phyloP scores from a whole-genome alignment of 805 yeast genomes.

The Hanseniaspora valbyensis region DNA sequence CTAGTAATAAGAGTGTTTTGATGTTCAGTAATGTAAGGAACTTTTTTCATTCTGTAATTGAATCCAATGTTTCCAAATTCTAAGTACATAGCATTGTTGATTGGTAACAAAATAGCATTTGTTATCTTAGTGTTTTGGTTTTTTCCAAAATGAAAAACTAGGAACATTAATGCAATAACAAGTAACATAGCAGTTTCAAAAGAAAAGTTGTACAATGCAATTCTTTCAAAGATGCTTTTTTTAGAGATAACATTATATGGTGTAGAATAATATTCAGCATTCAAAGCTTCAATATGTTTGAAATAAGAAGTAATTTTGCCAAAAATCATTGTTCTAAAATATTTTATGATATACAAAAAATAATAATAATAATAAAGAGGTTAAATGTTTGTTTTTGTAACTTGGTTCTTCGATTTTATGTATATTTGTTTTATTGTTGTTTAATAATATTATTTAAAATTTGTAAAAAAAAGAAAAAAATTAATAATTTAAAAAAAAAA shows the following conservation, averaged over 20 bases:
- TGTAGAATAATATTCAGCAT: slow-evolving; percentile 26
- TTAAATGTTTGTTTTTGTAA: neutral
- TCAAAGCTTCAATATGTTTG: slow-evolving; percentile 22
- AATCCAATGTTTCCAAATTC: slow-evolving; percentile 62
- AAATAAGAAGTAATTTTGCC: slow-evolving; percentile 1
- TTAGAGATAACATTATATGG: slow-evolving; percentile 43
- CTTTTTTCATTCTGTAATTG: slow-evolving; percentile 18
- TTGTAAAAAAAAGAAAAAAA: neutral
- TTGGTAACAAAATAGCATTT: slow-evolving; percentile 39
- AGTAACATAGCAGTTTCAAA: slow-evolving; percentile 52
- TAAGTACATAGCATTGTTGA: slow-evolving; percentile 42
- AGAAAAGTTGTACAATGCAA: slow-evolving; percentile 59
- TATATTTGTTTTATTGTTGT: neutral
- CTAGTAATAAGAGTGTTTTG: slow-evolving; percentile 35
- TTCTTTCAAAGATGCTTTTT: slow-evolving; percentile 50
- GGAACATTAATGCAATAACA: slow-evolving; percentile 39
- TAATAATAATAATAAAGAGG: neutral
- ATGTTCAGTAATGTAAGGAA: slow-evolving; percentile 32
- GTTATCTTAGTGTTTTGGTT: slow-evolving; percentile 47
- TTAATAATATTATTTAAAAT: too few relatives aligned
- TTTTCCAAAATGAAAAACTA: slow-evolving; percentile 49
- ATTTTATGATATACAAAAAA: too few relatives aligned
- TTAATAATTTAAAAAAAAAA: too few relatives aligned
- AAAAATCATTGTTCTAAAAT: neutral
- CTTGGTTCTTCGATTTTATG: too few relatives aligned